A percentile compares a stretch with the other conserved stretches of the same genome.
phyloP scores from a whole-genome alignment of 2,329 filamentous ascomycete genomes.

The Ophiostoma pallidulum region DNA sequence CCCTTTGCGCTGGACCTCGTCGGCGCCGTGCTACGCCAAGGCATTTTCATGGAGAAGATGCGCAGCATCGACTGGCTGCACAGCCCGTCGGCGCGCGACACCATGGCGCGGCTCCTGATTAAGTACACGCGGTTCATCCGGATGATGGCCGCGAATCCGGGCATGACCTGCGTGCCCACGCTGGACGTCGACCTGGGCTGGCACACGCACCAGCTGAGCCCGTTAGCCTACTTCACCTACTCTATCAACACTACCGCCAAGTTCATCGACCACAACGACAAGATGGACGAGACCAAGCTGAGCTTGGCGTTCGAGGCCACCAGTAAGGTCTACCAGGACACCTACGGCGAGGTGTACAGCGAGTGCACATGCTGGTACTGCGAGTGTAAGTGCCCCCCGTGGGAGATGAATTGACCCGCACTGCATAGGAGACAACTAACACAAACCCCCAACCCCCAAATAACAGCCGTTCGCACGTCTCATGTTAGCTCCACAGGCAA shows the following conservation, averaged over 20 bases:
- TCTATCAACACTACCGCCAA: too few relatives aligned
- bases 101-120: constrained; percentile 52
- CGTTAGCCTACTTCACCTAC: constrained; percentile 51
- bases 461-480: constrained; percentile 46
- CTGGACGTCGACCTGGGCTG: constrained; percentile 67
- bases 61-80: constrained; percentile 66
- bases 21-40: constrained; percentile 57
- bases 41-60: constrained; percentile 64
- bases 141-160: constrained; percentile 43
- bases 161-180: constrained; percentile 53
- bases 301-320: constrained; percentile 63
- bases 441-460: too few relatives aligned
- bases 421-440: too few relatives aligned
- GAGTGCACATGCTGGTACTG: constrained; percentile 82
- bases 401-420: too few relatives aligned
- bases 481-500: constrained; percentile 39
- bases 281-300: constrained; percentile 60
- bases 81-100: constrained; percentile 53
- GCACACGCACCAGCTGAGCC: constrained; percentile 72
- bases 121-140: constrained; percentile 58
- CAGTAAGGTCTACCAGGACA: constrained; percentile 56
- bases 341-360: constrained; percentile 57
- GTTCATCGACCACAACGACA: constrained; percentile 78
- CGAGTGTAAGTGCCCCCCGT: constrained; percentile 41
- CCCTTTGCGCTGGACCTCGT: constrained; percentile 56